Evolutionary conservation across 441 rosid species (phyloP), one percentile per base, ranked within the genome.

Genomic region (Sinapis alba): DNA sequence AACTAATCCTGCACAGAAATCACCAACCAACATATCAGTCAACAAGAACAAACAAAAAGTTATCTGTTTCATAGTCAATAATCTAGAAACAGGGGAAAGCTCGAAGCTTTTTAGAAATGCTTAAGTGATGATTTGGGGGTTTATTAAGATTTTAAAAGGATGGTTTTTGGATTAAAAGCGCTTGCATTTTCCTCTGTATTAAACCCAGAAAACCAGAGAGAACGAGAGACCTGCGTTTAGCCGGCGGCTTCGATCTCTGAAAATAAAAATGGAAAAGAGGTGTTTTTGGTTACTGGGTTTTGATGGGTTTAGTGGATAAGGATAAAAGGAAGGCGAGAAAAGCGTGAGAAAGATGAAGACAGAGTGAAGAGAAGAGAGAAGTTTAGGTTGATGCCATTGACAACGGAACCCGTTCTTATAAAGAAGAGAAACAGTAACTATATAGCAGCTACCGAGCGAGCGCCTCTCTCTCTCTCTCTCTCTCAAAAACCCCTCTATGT

Each of bases 341-440:
- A 36, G 62, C 62, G 83, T 68, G 69, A 77, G 69, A 45, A 58
- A 4, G 75, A 69, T 16, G 54, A 58, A 70, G 60, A 53, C 18
- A 59, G 28, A 7, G 65, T 7, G 70, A 13, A 51, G 65, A 56
- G 68, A 59, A 64, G 50, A 23, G 70, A 65, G 65, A 13, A 32
- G 64, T 51, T 30, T 28, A 66, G 70, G 23, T 56, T 68, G 63
- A 74, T 43, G 70, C 81, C 73, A 78, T 62, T 75, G 83, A 82
- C 78, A 72, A 75, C 79, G 19, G 83, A 58, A 74, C 75, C 76
- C 74, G 84, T 81, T 73, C 18, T 60, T 74, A 74, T 79, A 79
- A 74, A 59, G 51, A 27, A 72, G 69, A 64, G 54, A 41, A 15
- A 73, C 65, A n/a, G 69, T 63, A 2, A 41, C 15, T 13, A 16